Base-by-base conservation (phyloP, 371 early-diverging fungal genomes). In the Mortierella sp. region DNA sequence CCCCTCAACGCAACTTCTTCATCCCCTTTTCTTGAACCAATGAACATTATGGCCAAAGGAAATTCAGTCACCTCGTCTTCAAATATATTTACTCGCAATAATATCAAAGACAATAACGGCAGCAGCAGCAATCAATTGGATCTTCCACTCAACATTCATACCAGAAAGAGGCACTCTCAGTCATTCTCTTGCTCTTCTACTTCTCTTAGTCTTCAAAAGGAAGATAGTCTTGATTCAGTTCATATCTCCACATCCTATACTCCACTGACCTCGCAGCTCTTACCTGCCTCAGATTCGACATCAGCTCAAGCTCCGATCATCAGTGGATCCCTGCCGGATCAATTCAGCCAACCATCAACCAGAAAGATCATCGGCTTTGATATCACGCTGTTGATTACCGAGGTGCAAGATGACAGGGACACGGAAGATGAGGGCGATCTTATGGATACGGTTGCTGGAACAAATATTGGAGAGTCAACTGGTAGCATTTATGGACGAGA, bases 101-200 rank as follows among this genome's bases (percentile, higher is more conserved):
- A 57, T n/a, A 35, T n/a, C 42, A 54, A 8, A 29, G 28, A 0
- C 17, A 40, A 22, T 19, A 45, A 23, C 2, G 49, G 10, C 42
- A 23, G 6, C 9, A 10, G 17, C 64, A 32, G 6, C 23, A 9
- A 53, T 47, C 47, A n/a, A n/a, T 47, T 47, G n/a, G 19, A 28
- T 19, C 29, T 37, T 54, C 61, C 32, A 26, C 32, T 22, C 22
- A 49, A 35, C 7, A n/a, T 42, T 7, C 42, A 51, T 13, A 28
- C 28, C 34, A 57, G 12, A 19, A n/a, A 45, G 40, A 63, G 23
- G 29, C 28, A 23, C 7, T 28, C 53, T 29, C 61, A 26, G 23
- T 40, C 65, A 3, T 66, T 66, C 3, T 59, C 61, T 43, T 47
- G 45, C 45, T 65, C 61, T 3, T 68, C 54, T 22, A 43, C 54